Evolutionary conservation across 306 rosid species (phyloP), one percentile per base, ranked within the genome.

Genomic region (Acacia confusa): DNA sequence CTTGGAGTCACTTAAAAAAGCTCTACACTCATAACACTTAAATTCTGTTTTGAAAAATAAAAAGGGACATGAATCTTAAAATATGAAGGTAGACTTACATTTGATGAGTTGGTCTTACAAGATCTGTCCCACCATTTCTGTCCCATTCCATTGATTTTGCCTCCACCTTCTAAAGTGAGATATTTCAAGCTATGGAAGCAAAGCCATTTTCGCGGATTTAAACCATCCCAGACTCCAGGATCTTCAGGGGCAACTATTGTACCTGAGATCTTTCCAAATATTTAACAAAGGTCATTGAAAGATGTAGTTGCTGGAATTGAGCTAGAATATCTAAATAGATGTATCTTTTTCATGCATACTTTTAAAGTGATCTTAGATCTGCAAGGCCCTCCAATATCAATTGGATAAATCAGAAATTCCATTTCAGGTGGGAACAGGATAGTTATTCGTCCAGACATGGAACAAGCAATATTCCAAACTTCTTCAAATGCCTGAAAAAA

Each of bases 101-200:
- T 91, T 63, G 86, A 67, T 34, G 90, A 52, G 76, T 85, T 91
- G 70, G 36, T 77, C 80, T 91, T 89, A 89, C 93, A 91, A 66
- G 96, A 91, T 7, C 80, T 88, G 64, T 85, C 77, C 93, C 96
- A 91, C 96, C 96, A 91, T 80, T 89, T 78, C 24, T 86, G 85
- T 66, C 96, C 96, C 92, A 82, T 89, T 65, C 93, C 96, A 50
- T 91, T 70, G 74, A 89, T 79, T 76, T 72, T 80, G 45, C 96
- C 96, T 76, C 88, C 87, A 16, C 96, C 96, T 43, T 85, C 81
- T 16, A 91, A 12, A 24, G 89, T 89, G 32, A 91, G 93, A 81
- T 89, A 88, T 69, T 88, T 91, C 85, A 91, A 86, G 38, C 78
- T 85, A 32, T 86, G 87, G 71, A 91, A 82, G 88, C 86, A 89